Evolutionary conservation across 2,329 filamentous ascomycete genomes (phyloP), one percentile per base, ranked within the genome.

Genomic region (Fusarium napiforme): DNA sequence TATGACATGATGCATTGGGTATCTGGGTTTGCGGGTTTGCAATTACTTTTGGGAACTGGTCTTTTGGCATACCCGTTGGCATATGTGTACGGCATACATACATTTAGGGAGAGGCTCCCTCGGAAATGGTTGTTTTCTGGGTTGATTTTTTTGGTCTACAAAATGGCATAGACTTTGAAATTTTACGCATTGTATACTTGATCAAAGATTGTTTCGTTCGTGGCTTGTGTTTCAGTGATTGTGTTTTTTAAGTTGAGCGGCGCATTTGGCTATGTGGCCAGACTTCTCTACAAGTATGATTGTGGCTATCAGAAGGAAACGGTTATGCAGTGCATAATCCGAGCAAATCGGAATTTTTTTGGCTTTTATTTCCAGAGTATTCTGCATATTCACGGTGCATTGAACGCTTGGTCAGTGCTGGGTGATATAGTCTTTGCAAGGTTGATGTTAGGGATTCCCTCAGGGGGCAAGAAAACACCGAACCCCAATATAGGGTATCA

Each of bases 1-100:
- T 62, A 69, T 60, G 71, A 73, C 56, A 74, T 60, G 59, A 64
- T 71, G 71, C 67, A 73, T 73, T 65, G 47, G 63, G 59, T 69
- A 69, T 42, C 42, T 53, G 30, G 52, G 28, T 73, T 67, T 67
- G 45, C 28, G 23, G 30, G n/a, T 67, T 58, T 70, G 47, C 39
- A 42, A 57, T 21, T 40, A n/a, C 26, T 55, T 50, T 60, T 45
- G 46, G 66, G 59, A 59, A 71, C 58, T 67, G 62, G 69, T 36
- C 67, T 55, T 58, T 57, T 46, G 50, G 62, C 23, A 72, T 67
- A 72, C 57, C 67, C 56, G 21, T 55, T 62, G 39, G 59, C 71
- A 72, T 56, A 32, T 26, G 56, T 59, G 57, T 46, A 74, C 60
- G 42, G 67, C 71, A 73, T 73, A 73, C 67, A 69, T 60, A 55